Percentiles rank a stretch among this genome's conserved stretches.
Evolutionary conservation across 192 early-diverging fungal species (phyloP).

Genomic region (Rhizoclosmatium sp.): DNA sequence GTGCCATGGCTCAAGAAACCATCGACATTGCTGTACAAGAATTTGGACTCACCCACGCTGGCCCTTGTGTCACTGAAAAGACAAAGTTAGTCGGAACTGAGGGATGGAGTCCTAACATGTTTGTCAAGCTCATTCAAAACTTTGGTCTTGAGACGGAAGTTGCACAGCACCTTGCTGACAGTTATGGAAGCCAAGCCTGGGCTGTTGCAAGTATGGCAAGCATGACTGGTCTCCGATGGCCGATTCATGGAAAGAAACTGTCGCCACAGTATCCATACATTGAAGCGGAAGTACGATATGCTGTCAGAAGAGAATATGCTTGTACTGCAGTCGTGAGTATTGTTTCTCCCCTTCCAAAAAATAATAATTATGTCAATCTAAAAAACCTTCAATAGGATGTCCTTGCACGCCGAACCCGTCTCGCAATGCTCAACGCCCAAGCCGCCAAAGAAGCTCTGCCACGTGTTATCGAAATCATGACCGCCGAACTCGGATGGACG

Average conservation of each 20-base stretch:
- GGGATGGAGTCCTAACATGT: constrained; percentile 90
- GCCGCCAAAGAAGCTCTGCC: constrained; percentile 88
- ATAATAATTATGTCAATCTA: too few species aligned
- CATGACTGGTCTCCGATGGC: constrained; percentile 75
- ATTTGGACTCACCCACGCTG: constrained; percentile 56
- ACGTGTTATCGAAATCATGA: constrained; percentile 90
- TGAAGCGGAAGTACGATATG: constrained; percentile 93
- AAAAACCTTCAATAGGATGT: constrained; percentile 68
- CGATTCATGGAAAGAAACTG: constrained; percentile 81
- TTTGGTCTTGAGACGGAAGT: constrained; percentile 94
- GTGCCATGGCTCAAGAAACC: constrained; percentile 95
- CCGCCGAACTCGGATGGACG: constrained; percentile 84
- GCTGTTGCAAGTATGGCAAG: constrained; percentile 86
- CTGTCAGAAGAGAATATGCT: constrained; percentile 91
- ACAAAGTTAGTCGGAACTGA: constrained; percentile 85
- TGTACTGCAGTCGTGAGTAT: constrained; percentile 76
- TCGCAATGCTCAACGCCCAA: constrained; percentile 94
- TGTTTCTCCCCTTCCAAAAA: not conserved
- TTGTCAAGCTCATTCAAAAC: constrained; percentile 94
- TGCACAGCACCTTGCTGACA: constrained; percentile 87
- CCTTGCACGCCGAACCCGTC: constrained; percentile 85
- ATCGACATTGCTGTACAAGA: constrained; percentile 85
- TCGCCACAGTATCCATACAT: constrained; percentile 89
- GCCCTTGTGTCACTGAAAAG: constrained; percentile 78
- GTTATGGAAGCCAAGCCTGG: constrained; percentile 96